Base-by-base conservation (phyloP, 228 moss, liverwort and hornwort genomes). In the Sphagnum magellanicum region DNA sequence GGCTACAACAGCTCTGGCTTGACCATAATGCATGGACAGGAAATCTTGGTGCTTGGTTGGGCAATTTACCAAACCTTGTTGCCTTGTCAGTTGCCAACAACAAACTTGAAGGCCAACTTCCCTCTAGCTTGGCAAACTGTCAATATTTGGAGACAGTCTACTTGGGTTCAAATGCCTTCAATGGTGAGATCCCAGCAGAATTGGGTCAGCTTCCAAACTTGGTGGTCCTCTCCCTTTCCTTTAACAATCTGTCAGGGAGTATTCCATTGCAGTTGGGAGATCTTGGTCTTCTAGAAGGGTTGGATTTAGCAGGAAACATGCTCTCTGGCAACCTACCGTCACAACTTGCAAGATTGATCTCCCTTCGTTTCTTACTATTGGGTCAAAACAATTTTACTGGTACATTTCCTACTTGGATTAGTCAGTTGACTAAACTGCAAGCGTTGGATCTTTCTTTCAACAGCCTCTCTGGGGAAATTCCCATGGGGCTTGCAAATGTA, bases 381-480 rank as follows among this genome's bases (percentile, higher is more conserved):
- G 15, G 53, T 14, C 47, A 66, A 13, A 82, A 82, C 63, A 64
- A 11, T 5, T 72, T 82, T 59, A 64, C 59, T 3, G 82, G 79
- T 49, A 51, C 51, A 50, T 75, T 82, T 64, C 82, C 82, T 14
- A 16, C 52, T 8, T 75, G 78, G 69, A 51, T 82, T 8, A 67
- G 63, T 64, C 72, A 73, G 15, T 82, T 78, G 61, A 65, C 58
- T 10, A 2, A 49, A 13, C 65, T 78, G 63, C 11, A 70, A 15
- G 15, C 66, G 6, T 51, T 82, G 16, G 64, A 76, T 63, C 53
- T 82, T 13, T 64, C 67, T 6, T 16, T 10, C 61, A 82, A 82
- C 73, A 17, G 12, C 50, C 72, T 82, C 53, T 61, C 8, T n/a
- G 75, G 82, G 15, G 50, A 63, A 6, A 59, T 82, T 70, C 70